phyloP scores from a whole-genome alignment of 1,284 basidiomycete species.

The Gymnopus androsaceus region DNA sequence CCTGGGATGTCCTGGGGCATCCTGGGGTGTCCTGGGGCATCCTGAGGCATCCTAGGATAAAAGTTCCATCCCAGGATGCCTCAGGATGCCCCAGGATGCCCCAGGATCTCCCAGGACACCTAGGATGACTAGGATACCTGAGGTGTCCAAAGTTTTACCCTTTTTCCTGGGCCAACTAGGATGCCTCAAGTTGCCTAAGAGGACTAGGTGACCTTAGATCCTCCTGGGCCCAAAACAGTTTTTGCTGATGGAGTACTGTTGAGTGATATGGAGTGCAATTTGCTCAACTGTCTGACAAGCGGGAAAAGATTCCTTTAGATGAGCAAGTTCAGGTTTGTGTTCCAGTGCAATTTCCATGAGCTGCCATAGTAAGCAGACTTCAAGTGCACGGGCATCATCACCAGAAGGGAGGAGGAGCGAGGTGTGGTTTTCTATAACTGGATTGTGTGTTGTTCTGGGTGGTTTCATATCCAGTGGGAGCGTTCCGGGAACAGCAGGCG shows the following conservation, averaged over 20 bases:
- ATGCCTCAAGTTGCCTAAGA: too few relatives aligned
- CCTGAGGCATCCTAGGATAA: too few relatives aligned
- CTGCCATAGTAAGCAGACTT: conserved; percentile 15
- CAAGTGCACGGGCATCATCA: conserved; percentile 1
- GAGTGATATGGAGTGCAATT: conserved; percentile 19
- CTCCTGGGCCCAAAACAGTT: too few relatives aligned
- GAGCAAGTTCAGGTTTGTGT: conserved; percentile 9
- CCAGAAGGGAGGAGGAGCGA: conserved; percentile 9
- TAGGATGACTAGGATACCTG: too few relatives aligned
- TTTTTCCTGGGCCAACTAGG: too few relatives aligned
- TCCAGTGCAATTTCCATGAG: conserved; percentile 17
- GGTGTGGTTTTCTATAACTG: conserved; percentile 1
- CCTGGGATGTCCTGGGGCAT: too few relatives aligned
- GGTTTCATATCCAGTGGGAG: conserved; percentile 21
- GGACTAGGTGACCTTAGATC: too few relatives aligned
- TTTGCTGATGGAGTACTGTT: conserved; percentile 22
- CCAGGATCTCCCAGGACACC: too few relatives aligned
- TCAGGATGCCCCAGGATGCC: too few relatives aligned
- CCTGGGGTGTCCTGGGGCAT: too few relatives aligned
- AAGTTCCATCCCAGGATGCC: too few relatives aligned
- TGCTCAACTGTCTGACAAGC: conserved; percentile 16
- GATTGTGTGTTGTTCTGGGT: conserved; percentile 5
- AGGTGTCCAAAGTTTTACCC: too few relatives aligned
- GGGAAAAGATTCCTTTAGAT: conserved; percentile 4
- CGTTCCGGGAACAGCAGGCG: conserved; percentile 9